These are phyloP conservation scores for Hanseniaspora guilliermondii DNA, from an alignment of 805 yeast genomes.

Conservation along the genomic window DNA sequence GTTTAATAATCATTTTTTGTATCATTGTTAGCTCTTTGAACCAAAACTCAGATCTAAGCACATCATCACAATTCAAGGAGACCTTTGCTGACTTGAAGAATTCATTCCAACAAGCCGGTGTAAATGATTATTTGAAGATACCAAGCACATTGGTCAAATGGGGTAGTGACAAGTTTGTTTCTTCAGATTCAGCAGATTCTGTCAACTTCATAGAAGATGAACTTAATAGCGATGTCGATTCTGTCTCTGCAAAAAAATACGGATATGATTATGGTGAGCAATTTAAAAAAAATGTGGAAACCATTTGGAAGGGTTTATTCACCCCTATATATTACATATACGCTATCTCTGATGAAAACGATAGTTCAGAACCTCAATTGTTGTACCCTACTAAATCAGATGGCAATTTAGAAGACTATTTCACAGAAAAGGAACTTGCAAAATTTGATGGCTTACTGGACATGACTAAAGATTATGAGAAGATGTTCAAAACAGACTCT, in stretches of 20 bases:
- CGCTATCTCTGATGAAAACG: not conserved
- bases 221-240: not conserved
- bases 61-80: not conserved
- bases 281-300: slow-evolving; percentile 11
- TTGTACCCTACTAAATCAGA: slow-evolving; percentile 10
- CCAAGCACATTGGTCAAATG: slow-evolving; percentile 5
- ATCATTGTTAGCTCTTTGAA: not conserved
- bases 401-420: not conserved
- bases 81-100: not conserved
- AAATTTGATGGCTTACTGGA: slow-evolving; percentile 1
- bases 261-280: slow-evolving; percentile 6
- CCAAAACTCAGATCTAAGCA: slow-evolving; percentile 1
- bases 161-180: slow-evolving; percentile 3
- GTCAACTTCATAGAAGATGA: slow-evolving; percentile 3
- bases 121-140: not conserved
- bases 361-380: not conserved
- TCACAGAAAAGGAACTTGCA: not conserved
- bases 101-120: not conserved
- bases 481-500: slow-evolving; percentile 6
- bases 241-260: not conserved
- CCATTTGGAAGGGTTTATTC: slow-evolving; percentile 13
- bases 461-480: slow-evolving; percentile 6
- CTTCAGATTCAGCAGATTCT: not conserved
- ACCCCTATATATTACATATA: slow-evolving; percentile 12
- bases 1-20: not conserved